Evolutionary conservation across 202 grass and related monocot genomes (phyloP), one percentile per base, ranked within the genome.

Genomic region (Setaria viridis): DNA sequence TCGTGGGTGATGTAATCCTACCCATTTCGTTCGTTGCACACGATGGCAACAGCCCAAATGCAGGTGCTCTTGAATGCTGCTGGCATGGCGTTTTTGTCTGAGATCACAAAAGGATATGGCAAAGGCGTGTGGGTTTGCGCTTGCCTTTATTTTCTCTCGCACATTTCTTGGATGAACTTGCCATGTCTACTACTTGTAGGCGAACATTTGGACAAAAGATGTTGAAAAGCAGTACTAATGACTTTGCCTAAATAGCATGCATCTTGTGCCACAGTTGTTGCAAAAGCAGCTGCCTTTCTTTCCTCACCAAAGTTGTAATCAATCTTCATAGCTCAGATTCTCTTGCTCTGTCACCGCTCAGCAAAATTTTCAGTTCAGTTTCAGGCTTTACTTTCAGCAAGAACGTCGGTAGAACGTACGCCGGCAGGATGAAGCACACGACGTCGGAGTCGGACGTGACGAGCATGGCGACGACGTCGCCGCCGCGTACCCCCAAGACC

Each of bases 381-480:
- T 85, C 76, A n/a, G 14, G 29, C 4, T 30, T 29, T 60, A 11
- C 4, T 30, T 29, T 60, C 64, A 47, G 5, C 72, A 32, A 57
- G 21, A 42, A 17, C 1, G 37, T n/a, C 56, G 7, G 19, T 9
- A 58, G 10, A 4, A 16, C 10, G 17, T 2, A 19, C 54, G 54
- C n/a, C 11, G 13, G 42, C 46, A 85, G 0, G 64, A 98, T 98
- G 95, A 94, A 93, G 86, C 93, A 92, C 74, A 67, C 77, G 67
- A 86, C 91, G 51, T 95, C 95, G 62, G 93, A 98, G 21, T 98
- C 95, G 16, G 95, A 98, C 74, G 90, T 89, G 78, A 98, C 95
- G 54, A 95, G 91, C 84, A 76, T 89, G 5, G 84, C 90, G 58
- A 82, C 90, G 4, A 89, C 93, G 49, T 92, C 96, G 48, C 91